These are phyloP conservation scores for Cladosporium colombiae DNA, from an alignment of 2,329 filamentous ascomycete species.

Conservation along the genomic window DNA sequence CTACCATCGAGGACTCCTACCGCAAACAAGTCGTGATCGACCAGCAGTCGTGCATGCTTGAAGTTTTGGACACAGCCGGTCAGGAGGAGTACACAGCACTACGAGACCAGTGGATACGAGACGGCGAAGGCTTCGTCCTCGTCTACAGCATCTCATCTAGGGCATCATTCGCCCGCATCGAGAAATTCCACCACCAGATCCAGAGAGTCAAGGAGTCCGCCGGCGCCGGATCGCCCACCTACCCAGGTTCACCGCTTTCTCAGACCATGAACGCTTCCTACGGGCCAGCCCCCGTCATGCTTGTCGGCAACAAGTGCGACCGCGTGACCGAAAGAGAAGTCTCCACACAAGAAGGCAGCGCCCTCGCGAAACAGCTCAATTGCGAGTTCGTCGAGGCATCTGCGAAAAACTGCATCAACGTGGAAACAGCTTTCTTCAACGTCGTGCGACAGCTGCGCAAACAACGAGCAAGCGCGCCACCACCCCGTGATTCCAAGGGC, in stretches of 20 bases:
- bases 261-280: slow-evolving; percentile 56
- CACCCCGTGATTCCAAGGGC: slow-evolving; percentile 20
- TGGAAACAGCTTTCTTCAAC: slow-evolving; percentile 98
- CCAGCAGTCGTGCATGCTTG: slow-evolving; percentile 92
- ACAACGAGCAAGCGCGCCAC: slow-evolving; percentile 57
- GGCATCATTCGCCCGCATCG: slow-evolving; percentile 91
- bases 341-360: slow-evolving; percentile 92
- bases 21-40: slow-evolving; percentile 81
- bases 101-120: slow-evolving; percentile 96
- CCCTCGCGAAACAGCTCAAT: slow-evolving; percentile 84
- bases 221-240: slow-evolving; percentile 69
- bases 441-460: slow-evolving; percentile 87
- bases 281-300: slow-evolving; percentile 86
- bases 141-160: slow-evolving; percentile 98
- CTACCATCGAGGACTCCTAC: slow-evolving; percentile 69
- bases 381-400: slow-evolving; percentile 98
- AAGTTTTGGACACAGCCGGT: slow-evolving; percentile 94
- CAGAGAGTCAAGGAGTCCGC: slow-evolving; percentile 94
- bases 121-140: slow-evolving; percentile 94
- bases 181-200: slow-evolving; percentile 94
- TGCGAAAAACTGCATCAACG: slow-evolving; percentile 97
- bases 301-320: slow-evolving; percentile 98
- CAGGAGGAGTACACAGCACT: slow-evolving; percentile 98
- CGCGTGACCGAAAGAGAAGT: slow-evolving; percentile 94
- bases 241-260: slow-evolving; percentile 72